Percentiles rank a stretch among this genome's conserved stretches.
Evolutionary conservation across 192 early-diverging fungal species (phyloP).

Genomic region (Dispira simplex): DNA sequence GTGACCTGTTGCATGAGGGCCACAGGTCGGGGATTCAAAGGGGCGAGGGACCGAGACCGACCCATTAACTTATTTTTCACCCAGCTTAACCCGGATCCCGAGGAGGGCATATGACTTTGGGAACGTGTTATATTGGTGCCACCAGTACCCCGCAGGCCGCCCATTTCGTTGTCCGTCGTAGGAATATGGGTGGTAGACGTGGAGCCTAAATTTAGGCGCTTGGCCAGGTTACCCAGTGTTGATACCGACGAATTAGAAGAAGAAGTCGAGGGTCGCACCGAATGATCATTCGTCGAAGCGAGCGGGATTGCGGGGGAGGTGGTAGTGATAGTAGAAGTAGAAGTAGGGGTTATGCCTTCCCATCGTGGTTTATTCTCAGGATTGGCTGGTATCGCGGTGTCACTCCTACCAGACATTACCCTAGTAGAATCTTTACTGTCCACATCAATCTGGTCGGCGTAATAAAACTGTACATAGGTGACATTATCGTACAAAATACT

Average conservation of each 20-base stretch:
- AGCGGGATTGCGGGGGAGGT: neutral
- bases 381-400: neutral
- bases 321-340: neutral
- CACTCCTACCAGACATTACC: neutral
- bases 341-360: neutral
- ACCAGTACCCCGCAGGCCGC: too few species aligned
- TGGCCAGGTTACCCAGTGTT: neutral
- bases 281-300: too few species aligned
- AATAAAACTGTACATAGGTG: conserved; percentile 28
- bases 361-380: too few species aligned
- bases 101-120: neutral
- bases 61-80: conserved; percentile 9
- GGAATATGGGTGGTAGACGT: neutral
- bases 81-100: neutral
- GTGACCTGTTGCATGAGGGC: conserved; percentile 11
- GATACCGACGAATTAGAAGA: neutral
- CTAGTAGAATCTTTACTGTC: neutral
- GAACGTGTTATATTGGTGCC: neutral
- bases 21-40: neutral
- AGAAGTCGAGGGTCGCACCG: conserved; percentile 6
- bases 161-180: too few species aligned
- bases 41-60: neutral
- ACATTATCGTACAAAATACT: conserved; percentile 43
- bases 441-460: conserved; percentile 12
- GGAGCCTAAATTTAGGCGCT: too few species aligned